Percentiles rank a stretch among this genome's conserved stretches.
phyloP scores from a whole-genome alignment of 2,329 filamentous ascomycete species.

The Pyrenophora seminiperda region DNA sequence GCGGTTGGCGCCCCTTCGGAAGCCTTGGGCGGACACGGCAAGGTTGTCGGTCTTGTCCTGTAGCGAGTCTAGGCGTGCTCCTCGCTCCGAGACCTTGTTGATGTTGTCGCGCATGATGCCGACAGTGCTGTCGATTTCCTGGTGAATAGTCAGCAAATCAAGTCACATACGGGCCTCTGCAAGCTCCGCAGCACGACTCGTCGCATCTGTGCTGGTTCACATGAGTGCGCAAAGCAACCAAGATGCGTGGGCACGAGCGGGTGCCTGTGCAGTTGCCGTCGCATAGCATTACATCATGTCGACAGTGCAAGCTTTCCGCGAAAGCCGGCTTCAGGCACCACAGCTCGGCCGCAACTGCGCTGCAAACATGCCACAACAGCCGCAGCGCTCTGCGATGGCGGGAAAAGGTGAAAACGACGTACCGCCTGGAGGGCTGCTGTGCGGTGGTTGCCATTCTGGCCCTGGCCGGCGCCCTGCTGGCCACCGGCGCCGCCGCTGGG shows the following conservation, averaged over 20 bases:
- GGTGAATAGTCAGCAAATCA: slow-evolving; percentile 16
- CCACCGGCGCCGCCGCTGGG: slow-evolving; percentile 64
- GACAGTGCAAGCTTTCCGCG: slow-evolving; percentile 17
- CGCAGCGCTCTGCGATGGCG: slow-evolving; percentile 6
- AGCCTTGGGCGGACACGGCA: slow-evolving; percentile 88
- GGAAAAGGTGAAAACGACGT: slow-evolving; percentile 40
- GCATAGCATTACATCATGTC: slow-evolving; percentile 4
- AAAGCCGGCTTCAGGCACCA: slow-evolving; percentile 9
- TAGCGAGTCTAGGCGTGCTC: slow-evolving; percentile 82
- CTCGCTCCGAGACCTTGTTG: slow-evolving; percentile 93
- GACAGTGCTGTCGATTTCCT: slow-evolving; percentile 98
- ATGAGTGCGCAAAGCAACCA: neutral
- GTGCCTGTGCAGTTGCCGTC: slow-evolving; percentile 1
- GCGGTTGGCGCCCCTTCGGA: slow-evolving; percentile 93
- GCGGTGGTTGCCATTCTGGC: slow-evolving; percentile 63
- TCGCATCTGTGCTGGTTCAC: neutral
- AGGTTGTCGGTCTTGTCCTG: slow-evolving; percentile 95
- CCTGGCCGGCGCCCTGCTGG: slow-evolving; percentile 54
- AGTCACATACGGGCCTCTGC: neutral
- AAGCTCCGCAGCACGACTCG: slow-evolving; percentile 1
- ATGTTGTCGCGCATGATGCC: slow-evolving; percentile 97
- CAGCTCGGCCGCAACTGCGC: slow-evolving; percentile 8
- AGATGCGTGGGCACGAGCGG: neutral
- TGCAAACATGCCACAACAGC: slow-evolving; percentile 3
- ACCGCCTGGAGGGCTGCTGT: slow-evolving; percentile 82